Base-by-base conservation (phyloP, 176 grass and related monocot species). In the Musa schizocarpa region DNA sequence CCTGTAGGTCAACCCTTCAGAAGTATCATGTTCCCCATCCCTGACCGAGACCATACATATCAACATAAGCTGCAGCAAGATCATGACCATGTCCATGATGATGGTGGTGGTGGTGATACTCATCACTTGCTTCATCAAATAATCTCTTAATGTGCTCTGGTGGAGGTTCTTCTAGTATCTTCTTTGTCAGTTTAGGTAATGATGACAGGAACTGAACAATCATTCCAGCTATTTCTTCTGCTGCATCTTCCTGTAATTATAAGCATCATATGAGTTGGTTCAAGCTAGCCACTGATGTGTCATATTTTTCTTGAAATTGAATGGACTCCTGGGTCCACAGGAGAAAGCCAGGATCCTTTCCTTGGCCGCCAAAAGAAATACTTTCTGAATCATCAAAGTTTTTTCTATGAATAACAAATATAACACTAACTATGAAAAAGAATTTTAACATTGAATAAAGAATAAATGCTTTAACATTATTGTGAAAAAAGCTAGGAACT, bases 141-240 rank as follows among this genome's bases (percentile, higher is more conserved):
- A 48, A 71, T 27, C 49, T 78, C 1, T 76, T 24, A 3, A 52
- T 64, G 52, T 85, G 68, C 65, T 72, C 77, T 12, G 65, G 50
- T 1, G 0, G 2, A 54, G 69, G 19, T 19, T 83, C 82, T 34
- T 81, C 80, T 9, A 17, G 75, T 74, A 65, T 63, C 63, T 68
- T 50, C 52, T 20, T 74, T 9, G 11, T 9, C 23, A 21, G 62
- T 75, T 63, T 61, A 0, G 78, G 73, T 71, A 77, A 53, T 50
- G 74, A 85, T n/a, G 74, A 29, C 71, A 89, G 54, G 78, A 89
- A 89, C 52, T 83, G 78, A 67, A 74, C 57, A 78, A 89, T 86
- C 52, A 75, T 23, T 48, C 69, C 72, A 13, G 81, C 63, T 54
- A 89, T 86, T 71, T 89, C 83, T 54, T 89, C 78, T 49, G 55